Evolutionary conservation across 2,329 filamentous ascomycete species (phyloP).

Genomic region (Stemphylium beticola): DNA sequence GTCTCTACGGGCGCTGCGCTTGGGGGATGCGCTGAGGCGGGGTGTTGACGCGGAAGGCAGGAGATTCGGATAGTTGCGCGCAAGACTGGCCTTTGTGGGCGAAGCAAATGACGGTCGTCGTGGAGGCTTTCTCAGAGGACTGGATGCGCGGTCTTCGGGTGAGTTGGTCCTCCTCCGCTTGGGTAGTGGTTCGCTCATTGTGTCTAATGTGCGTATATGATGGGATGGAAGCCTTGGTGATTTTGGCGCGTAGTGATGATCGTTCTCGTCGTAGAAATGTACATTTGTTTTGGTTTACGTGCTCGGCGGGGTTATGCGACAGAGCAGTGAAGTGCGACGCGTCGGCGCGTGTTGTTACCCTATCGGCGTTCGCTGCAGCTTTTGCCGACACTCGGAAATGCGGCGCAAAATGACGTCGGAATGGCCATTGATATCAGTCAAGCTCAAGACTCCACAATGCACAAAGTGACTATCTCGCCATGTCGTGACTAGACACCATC

Average conservation of each 20-base stretch:
- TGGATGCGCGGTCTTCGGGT: constrained; percentile 29
- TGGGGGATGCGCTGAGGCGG: constrained; percentile 9
- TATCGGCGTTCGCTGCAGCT: constrained; percentile 28
- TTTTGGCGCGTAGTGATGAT: background rate
- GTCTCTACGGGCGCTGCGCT: constrained; percentile 15
- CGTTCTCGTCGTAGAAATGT: constrained; percentile 3
- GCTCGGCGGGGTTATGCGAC: constrained; percentile 11
- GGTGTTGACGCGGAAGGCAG: constrained; percentile 28
- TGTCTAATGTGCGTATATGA: background rate
- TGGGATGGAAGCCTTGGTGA: background rate
- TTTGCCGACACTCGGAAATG: constrained; percentile 36
- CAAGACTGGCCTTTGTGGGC: constrained; percentile 49
- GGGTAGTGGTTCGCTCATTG: constrained; percentile 42
- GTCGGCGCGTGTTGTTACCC: constrained; percentile 35
- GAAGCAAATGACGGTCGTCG: constrained; percentile 48
- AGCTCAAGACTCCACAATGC: constrained; percentile 8
- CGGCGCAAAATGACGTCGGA: constrained; percentile 44
- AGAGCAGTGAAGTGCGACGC: constrained; percentile 30
- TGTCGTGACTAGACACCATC: constrained; percentile 3
- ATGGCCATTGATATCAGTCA: constrained; percentile 16
- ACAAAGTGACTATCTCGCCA: background rate
- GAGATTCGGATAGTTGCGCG: constrained; percentile 47
- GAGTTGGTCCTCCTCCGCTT: constrained; percentile 47
- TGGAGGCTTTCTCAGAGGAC: constrained; percentile 40
- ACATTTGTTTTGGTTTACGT: background rate